These are phyloP conservation scores for sorghum (Sorghum bicolor) DNA, from an alignment of 176 grass and related monocot genomes.

Conservation along the genomic window Sorghum_bicolor_NCBIv3 NC_012871.2:69233001-69233500, in stretches of 20 bases:
- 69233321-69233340: neutral
- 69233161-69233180: constrained; percentile 90
- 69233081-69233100: constrained; percentile 1
- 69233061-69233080: constrained; percentile 1
- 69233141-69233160: constrained; percentile 48
- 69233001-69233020: constrained; percentile 92
- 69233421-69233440: constrained; percentile 17
- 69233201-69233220: constrained; percentile 98
- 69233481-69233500: constrained; percentile 43
- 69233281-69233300: neutral
- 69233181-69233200: constrained; percentile 95
- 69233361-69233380: neutral
- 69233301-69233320: constrained; percentile 5
- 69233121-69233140: neutral
- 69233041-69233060: constrained; percentile 24
- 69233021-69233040: constrained; percentile 54
- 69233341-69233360: neutral
- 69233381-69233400: constrained; percentile 15
- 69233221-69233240: constrained; percentile 51
- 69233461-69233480: constrained; percentile 29
- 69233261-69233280: constrained; percentile 20
- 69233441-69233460: constrained; percentile 6
- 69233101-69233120: neutral
- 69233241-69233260: constrained; percentile 40
- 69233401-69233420: neutral